Percentiles rank a stretch among this genome's conserved stretches.
Conservation (phyloP, 139 green algal species). For the Desmodesmus armatus region DNA sequence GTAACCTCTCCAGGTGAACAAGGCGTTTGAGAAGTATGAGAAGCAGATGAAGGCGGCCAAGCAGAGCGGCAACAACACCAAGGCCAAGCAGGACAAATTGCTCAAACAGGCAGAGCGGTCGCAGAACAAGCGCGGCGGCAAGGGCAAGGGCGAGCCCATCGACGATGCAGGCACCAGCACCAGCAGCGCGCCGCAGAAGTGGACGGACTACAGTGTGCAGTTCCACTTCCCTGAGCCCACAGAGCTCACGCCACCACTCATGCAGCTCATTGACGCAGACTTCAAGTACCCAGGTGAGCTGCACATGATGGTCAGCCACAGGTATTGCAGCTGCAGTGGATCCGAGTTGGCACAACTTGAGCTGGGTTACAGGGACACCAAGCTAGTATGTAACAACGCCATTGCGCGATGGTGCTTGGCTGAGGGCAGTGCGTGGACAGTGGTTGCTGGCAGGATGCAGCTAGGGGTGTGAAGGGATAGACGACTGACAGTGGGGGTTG, state of each 20-base stretch:
- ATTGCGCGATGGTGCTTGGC: no score
- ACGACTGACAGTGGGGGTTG: no score
- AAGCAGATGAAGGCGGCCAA: slow-evolving; percentile 96
- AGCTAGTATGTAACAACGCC: neutral
- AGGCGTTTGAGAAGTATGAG: slow-evolving; percentile 86
- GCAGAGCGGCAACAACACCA: slow-evolving; percentile 73
- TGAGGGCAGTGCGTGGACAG: no score
- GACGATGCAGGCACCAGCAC: slow-evolving; percentile 57
- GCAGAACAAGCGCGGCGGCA: slow-evolving; percentile 58
- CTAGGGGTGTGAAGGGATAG: no score
- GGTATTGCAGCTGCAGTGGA: neutral
- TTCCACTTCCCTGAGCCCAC: slow-evolving; percentile 98
- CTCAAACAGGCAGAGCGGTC: slow-evolving; percentile 43
- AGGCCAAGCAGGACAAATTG: slow-evolving; percentile 77
- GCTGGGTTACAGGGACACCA: neutral
- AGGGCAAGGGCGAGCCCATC: slow-evolving; percentile 44
- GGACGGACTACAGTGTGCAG: slow-evolving; percentile 89
- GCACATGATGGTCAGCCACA: no score
- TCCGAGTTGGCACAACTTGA: neutral
- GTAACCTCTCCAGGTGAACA: slow-evolving; percentile 59
- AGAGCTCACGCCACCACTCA: slow-evolving; percentile 91
- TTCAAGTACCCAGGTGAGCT: slow-evolving; percentile 95
- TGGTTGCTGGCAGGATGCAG: no score
- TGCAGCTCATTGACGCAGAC: slow-evolving; percentile 90
- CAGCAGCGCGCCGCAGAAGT: slow-evolving; percentile 56